phyloP scores from a whole-genome alignment of 108 stramenopile genomes.

The Fistulifera solaris region DNA sequence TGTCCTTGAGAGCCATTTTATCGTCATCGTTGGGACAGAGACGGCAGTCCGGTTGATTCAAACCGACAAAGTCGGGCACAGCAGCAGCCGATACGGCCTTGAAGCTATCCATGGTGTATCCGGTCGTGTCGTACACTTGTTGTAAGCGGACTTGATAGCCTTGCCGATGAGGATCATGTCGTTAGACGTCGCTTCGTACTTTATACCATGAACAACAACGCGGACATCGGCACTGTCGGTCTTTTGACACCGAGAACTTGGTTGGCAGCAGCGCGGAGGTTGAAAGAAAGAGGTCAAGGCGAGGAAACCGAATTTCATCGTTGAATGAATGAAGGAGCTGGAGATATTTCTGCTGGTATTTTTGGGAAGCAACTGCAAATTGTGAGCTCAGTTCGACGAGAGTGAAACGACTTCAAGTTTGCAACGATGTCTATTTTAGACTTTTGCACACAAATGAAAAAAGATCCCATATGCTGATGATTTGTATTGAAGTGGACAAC shows the following conservation, averaged over 20 bases:
- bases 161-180: background rate
- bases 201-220: background rate
- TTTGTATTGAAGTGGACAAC: too few species aligned
- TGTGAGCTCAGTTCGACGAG: too few species aligned
- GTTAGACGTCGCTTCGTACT: background rate
- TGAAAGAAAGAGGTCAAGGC: background rate
- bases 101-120: background rate
- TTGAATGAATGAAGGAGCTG: too few species aligned
- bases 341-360: too few species aligned
- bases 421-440: too few species aligned
- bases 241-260: background rate
- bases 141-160: constrained; percentile 1
- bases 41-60: background rate
- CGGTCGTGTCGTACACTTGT: background rate
- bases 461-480: too few species aligned
- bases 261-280: background rate
- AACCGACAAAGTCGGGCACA: background rate
- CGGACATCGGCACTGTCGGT: constrained; percentile 1
- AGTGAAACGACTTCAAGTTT: too few species aligned
- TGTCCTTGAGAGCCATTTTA: too few species aligned
- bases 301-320: too few species aligned
- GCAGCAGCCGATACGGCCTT: background rate
- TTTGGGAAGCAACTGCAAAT: too few species aligned
- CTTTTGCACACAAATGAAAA: too few species aligned
- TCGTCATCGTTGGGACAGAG: background rate